Evolutionary conservation across 2,329 filamentous ascomycete genomes (phyloP), one percentile per base, ranked within the genome.

Genomic region (Pseudogymnoascus destructans): DNA sequence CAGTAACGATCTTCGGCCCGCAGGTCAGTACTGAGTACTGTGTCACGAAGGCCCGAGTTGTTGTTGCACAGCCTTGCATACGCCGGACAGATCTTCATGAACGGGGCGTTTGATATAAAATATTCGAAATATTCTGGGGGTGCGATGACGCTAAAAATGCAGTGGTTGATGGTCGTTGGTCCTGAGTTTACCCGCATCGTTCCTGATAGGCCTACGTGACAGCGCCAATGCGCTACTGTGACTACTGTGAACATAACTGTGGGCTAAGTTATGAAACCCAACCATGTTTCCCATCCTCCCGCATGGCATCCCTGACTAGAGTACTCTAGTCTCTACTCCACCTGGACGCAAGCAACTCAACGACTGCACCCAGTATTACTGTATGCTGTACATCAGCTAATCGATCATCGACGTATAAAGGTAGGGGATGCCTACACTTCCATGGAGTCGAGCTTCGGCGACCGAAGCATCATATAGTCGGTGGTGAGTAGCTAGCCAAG

Each of bases 391-490:
- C 42, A 52, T 30, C 46, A 52, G 2, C 21, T 49, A 49, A 25
- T 49, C 40, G 13, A 49, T 3, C 19, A 23, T 3, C 40, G 13
- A 4, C 40, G 40, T 52, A 52, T 25, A 30, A 6, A 52, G 46
- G 46, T 19, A 5, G 46, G 30, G 9, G 46, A 52, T 52, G 46
- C 46, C 46, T 30, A 27, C 3, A 2, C 11, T 52, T 19, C 46
- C 46, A 3, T 52, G 46, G 46, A 4, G 25, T 52, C 46, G 46
- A 7, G 25, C 25, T 19, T 30, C 23, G 30, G 1, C 15, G 3
- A 52, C 46, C n/a, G 46, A 52, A 49, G 42, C 42, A 49, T 49
- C 42, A 25, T 52, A 52, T 52, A 52, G 46, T 30, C 46, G 46
- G 46, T 52, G 46, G 46, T 52, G n/a, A 52, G 46, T 52, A 30